These are phyloP conservation scores for Oryza glumipatula DNA, from an alignment of 176 grass and related monocot genomes.

Conservation along the genomic window DNA sequence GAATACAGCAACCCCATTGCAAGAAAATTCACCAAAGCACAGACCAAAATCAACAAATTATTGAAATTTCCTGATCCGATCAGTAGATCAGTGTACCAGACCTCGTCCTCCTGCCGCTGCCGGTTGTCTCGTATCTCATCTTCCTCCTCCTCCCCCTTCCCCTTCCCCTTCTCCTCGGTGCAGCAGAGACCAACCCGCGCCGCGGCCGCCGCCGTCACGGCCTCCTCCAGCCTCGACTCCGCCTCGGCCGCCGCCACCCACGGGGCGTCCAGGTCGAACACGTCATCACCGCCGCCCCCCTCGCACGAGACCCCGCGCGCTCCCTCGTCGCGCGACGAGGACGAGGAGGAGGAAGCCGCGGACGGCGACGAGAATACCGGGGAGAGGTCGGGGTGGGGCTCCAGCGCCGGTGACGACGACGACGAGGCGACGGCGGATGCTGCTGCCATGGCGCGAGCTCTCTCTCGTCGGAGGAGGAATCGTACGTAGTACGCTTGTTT, in stretches of 20 bases:
- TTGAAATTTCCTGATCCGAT: background rate
- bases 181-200: background rate
- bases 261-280: constrained; percentile 38
- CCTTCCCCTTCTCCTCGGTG: background rate
- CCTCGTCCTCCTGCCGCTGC: constrained; percentile 42
- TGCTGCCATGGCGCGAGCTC: constrained; percentile 33
- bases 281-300: constrained; percentile 14
- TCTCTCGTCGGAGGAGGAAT: background rate
- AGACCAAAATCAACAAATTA: background rate
- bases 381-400: background rate
- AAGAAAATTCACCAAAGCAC: background rate
- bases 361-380: background rate
- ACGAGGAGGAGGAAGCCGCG: constrained; percentile 28
- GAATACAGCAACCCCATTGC: background rate
- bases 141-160: background rate
- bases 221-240: constrained; percentile 20
- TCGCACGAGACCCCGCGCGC: background rate
- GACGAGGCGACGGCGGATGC: background rate
- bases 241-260: constrained; percentile 40
- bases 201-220: background rate
- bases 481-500: background rate
- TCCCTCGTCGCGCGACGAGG: background rate
- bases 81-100: background rate
- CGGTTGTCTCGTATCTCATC: constrained; percentile 41
- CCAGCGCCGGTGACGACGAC: background rate